A percentile compares a stretch with the other conserved stretches of the same genome.
Conservation (phyloP, 768 basidiomycete genomes). For the Russula foetens region DNA sequence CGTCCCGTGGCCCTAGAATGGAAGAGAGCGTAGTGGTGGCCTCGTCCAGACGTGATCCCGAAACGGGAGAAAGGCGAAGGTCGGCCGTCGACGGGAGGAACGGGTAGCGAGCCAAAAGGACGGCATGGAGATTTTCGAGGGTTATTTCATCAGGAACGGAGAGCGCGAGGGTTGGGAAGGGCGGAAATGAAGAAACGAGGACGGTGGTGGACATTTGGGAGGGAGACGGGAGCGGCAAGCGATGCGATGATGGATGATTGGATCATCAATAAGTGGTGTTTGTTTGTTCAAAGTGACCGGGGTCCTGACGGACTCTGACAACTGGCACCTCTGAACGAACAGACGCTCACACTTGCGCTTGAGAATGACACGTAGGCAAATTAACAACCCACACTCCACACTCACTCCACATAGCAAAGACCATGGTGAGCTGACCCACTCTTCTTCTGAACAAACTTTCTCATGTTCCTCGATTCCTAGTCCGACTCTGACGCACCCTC, state of each 20-base stretch:
- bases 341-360: neutral
- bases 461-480: slow-evolving; percentile 30
- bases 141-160: slow-evolving; percentile 35
- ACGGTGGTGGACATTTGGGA: slow-evolving; percentile 42
- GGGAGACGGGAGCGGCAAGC: too few relatives aligned
- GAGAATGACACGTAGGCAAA: too few relatives aligned
- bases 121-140: slow-evolving; percentile 34
- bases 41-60: slow-evolving; percentile 27
- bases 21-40: slow-evolving; percentile 31
- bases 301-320: too few relatives aligned
- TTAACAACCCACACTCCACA: too few relatives aligned
- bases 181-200: slow-evolving; percentile 52
- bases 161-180: slow-evolving; percentile 49
- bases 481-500: slow-evolving; percentile 72
- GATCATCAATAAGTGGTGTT: too few relatives aligned
- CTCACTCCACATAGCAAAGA: neutral
- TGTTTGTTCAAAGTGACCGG: neutral
- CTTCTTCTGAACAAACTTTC: neutral
- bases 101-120: slow-evolving; percentile 40
- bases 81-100: slow-evolving; percentile 36
- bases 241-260: too few relatives aligned
- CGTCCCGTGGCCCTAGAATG: slow-evolving; percentile 23
- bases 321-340: neutral
- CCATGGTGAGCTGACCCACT: neutral
- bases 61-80: slow-evolving; percentile 36